Base-by-base conservation (phyloP, 176 grass and related monocot species). In the Saccharum spontaneum region DNA sequence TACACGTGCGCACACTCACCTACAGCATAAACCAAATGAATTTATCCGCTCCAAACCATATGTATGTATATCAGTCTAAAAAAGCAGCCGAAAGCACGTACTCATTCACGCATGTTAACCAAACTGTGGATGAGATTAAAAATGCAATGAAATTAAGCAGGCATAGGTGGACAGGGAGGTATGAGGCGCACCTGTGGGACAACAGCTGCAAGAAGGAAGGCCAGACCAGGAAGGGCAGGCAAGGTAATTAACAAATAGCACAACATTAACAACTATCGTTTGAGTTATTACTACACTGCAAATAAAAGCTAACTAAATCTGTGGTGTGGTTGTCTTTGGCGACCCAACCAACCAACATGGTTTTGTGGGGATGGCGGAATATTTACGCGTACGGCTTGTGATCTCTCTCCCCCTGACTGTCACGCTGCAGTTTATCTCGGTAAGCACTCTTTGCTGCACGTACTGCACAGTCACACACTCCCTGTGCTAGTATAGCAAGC, bases 151-250 rank as follows among this genome's bases (percentile, higher is more conserved):
- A 80, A 86, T 86, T 91, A 33, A 91, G 84, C 88, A 99, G 97
- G 86, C 97, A 99, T 91, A 96, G 97, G 85, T 99, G 97, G 97
- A 99, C 97, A 44, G 97, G 97, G 67, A 93, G 97, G 88, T 99
- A 99, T 78, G 97, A 99, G 79, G 97, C 97, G 4, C 97, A 99
- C 86, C 85, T 99, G 8, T 99, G 97, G 97, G 97, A 99, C 84
- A 99, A 96, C 89, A 97, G 97, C 89, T 99, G 93, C 94, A 99
- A 96, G 88, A 99, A 96, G 89, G 97, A 99, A 90, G 97, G 97
- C 1, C 97, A 99, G 67, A 99, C 91, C 48, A 96, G 97, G 87
- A 99, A 99, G 71, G 97, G 97, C 81, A 92, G 94, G 77, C 97
- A 99, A 99, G 94, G 97, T 28, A 28, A 28, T 28, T 28, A 28